Evolutionary conservation across 495 filamentous ascomycete species (phyloP).

Genomic region (Podospora fimiseda): DNA sequence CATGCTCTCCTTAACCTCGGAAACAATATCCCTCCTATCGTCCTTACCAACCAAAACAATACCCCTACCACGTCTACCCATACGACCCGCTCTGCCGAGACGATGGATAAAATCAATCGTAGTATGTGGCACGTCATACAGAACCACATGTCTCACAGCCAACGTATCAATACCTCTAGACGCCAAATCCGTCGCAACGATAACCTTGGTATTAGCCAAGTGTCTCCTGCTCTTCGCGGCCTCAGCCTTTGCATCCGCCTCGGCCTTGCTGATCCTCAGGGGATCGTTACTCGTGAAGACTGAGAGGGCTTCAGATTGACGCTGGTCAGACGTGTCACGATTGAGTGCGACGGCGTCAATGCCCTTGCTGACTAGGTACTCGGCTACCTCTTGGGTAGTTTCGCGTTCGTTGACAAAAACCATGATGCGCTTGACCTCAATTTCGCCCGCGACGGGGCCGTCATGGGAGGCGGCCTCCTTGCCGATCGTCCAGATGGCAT

Average conservation of each 20-base stretch:
- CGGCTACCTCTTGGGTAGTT: slow-evolving; percentile 69
- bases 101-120: slow-evolving; percentile 97
- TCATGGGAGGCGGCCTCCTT: slow-evolving; percentile 60
- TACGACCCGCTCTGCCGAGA: slow-evolving; percentile 81
- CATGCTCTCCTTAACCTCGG: slow-evolving; percentile 91
- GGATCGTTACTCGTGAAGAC: slow-evolving; percentile 62
- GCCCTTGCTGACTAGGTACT: slow-evolving; percentile 74
- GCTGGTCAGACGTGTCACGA: slow-evolving; percentile 67
- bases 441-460: slow-evolving; percentile 28
- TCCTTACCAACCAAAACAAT: slow-evolving; percentile 84
- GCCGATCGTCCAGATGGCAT: slow-evolving; percentile 88
- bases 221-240: slow-evolving; percentile 15
- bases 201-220: slow-evolving; percentile 70
- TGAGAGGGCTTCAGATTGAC: slow-evolving; percentile 66
- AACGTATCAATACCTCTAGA: slow-evolving; percentile 92
- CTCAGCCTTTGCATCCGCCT: slow-evolving; percentile 8
- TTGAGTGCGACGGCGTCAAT: slow-evolving; percentile 80
- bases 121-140: slow-evolving; percentile 93
- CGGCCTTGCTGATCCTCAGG: slow-evolving; percentile 25
- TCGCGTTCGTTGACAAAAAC: slow-evolving; percentile 98
- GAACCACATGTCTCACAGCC: slow-evolving; percentile 81
- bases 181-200: slow-evolving; percentile 88
- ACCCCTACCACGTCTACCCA: slow-evolving; percentile 84
- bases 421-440: slow-evolving; percentile 76
- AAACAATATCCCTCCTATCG: slow-evolving; percentile 83